Evolutionary conservation across 2,329 filamentous ascomycete species (phyloP).

Genomic region (Nectriaceae sp.): DNA sequence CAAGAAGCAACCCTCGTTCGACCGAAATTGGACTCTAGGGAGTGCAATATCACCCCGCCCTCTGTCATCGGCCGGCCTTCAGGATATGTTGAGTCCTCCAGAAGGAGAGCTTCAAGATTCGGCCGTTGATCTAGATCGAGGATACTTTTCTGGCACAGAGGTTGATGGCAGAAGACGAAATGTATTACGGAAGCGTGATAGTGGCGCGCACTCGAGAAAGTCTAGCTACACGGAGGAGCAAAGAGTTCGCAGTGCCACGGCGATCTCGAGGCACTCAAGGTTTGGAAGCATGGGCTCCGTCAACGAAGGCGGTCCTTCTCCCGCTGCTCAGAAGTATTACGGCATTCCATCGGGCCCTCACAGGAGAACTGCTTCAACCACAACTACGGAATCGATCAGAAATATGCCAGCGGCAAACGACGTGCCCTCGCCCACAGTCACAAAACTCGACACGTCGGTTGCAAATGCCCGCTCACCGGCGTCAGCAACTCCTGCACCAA

Average conservation of each 20-base stretch:
- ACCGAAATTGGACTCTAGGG: slow-evolving; percentile 69
- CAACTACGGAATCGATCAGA: slow-evolving; percentile 56
- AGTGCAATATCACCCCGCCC: slow-evolving; percentile 48
- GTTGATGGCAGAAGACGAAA: slow-evolving; percentile 75
- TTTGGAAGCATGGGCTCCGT: slow-evolving; percentile 79
- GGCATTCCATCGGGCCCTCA: slow-evolving; percentile 51
- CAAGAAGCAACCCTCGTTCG: slow-evolving; percentile 70
- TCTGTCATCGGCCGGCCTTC: slow-evolving; percentile 54
- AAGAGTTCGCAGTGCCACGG: slow-evolving; percentile 64
- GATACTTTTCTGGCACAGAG: slow-evolving; percentile 92
- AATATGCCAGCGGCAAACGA: slow-evolving; percentile 57
- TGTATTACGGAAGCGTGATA: slow-evolving; percentile 77
- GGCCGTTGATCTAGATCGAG: slow-evolving; percentile 72
- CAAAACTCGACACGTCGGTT: slow-evolving; percentile 55
- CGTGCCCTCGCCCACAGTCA: slow-evolving; percentile 56
- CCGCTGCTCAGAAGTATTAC: slow-evolving; percentile 73
- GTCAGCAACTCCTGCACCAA: slow-evolving; percentile 45
- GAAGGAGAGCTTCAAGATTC: slow-evolving; percentile 48
- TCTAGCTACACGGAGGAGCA: slow-evolving; percentile 79
- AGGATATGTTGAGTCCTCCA: slow-evolving; percentile 44
- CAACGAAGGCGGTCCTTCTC: slow-evolving; percentile 60
- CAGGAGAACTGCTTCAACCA: slow-evolving; percentile 63
- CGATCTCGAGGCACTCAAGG: slow-evolving; percentile 72
- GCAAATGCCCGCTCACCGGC: slow-evolving; percentile 41
- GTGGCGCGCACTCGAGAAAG: slow-evolving; percentile 64